Evolutionary conservation across 164 flowering plant species (phyloP).

Genomic region (Vitis labrusca): DNA sequence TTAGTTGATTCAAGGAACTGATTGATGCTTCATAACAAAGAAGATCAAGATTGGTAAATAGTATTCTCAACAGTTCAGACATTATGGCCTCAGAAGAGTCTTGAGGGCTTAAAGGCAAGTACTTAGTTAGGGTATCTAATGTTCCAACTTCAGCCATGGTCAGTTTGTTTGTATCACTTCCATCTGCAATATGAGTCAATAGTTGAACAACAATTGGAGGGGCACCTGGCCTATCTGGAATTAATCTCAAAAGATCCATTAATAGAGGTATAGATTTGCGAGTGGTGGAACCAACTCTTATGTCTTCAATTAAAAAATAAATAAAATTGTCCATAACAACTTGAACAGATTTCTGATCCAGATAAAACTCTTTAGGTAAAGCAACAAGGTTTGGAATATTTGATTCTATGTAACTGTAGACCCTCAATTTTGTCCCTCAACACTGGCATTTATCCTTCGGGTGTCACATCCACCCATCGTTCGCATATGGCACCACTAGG

Average conservation of each 20-base stretch:
- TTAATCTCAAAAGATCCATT: slow-evolving; percentile 82
- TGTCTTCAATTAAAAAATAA: slow-evolving; percentile 72
- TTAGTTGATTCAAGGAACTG: slow-evolving; percentile 41
- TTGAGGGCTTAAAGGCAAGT: slow-evolving; percentile 87
- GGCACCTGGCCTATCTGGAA: slow-evolving; percentile 85
- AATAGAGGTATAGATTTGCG: slow-evolving; percentile 69
- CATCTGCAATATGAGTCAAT: slow-evolving; percentile 69
- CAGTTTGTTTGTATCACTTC: slow-evolving; percentile 59
- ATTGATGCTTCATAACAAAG: slow-evolving; percentile 61
- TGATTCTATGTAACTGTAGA: slow-evolving; percentile 41
- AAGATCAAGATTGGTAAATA: slow-evolving; percentile 66
- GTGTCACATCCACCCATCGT: too few species aligned
- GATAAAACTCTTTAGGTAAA: slow-evolving; percentile 66
- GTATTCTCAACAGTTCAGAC: slow-evolving; percentile 62
- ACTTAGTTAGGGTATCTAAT: slow-evolving; percentile 73
- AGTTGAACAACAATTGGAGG: slow-evolving; percentile 64
- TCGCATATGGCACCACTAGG: too few species aligned
- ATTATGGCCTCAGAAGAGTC: slow-evolving; percentile 52
- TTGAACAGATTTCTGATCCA: slow-evolving; percentile 55
- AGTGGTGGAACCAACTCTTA: slow-evolving; percentile 66
- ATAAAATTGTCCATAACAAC: slow-evolving; percentile 48
- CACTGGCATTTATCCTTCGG: too few species aligned
- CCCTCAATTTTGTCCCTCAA: too few species aligned
- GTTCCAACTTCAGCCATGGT: slow-evolving; percentile 88
- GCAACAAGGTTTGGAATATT: slow-evolving; percentile 66